These are phyloP conservation scores for Debaryomyces robertsiae DNA, from an alignment of 1,139 yeast genomes.

Conservation along the genomic window DNA sequence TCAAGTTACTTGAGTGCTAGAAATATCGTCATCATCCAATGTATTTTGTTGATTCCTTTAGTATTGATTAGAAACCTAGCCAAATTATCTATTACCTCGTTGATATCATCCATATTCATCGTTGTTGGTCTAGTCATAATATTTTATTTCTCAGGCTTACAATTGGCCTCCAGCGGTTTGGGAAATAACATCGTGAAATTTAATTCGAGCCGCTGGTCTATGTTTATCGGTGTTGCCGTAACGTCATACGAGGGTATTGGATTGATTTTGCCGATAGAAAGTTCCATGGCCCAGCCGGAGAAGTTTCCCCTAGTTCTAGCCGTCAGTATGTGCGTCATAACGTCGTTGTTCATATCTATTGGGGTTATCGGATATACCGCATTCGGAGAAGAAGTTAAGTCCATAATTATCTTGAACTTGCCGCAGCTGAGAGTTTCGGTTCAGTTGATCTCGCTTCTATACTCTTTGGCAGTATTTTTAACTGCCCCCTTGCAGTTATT, in stretches of 20 bases:
- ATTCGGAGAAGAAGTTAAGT: slow-evolving; percentile 65
- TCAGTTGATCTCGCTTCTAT: slow-evolving; percentile 64
- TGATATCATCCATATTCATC: slow-evolving; percentile 68
- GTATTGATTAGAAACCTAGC: slow-evolving; percentile 73
- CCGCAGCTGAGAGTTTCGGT: slow-evolving; percentile 69
- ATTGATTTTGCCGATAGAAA: slow-evolving; percentile 72
- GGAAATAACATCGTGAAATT: slow-evolving; percentile 53
- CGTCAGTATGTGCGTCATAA: slow-evolving; percentile 60
- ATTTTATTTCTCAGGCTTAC: slow-evolving; percentile 55
- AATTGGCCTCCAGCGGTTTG: slow-evolving; percentile 47
- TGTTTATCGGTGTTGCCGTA: slow-evolving; percentile 79
- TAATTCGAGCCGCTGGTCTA: slow-evolving; percentile 66
- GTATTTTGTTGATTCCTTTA: slow-evolving; percentile 63
- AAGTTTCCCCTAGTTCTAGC: slow-evolving; percentile 66
- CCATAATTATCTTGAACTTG: slow-evolving; percentile 69
- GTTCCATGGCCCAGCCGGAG: slow-evolving; percentile 73
- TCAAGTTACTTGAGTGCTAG: slow-evolving; percentile 20
- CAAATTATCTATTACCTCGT: slow-evolving; percentile 65
- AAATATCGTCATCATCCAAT: slow-evolving; percentile 54
- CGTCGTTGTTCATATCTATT: slow-evolving; percentile 58
- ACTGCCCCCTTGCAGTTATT: slow-evolving; percentile 76
- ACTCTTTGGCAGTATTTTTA: slow-evolving; percentile 70
- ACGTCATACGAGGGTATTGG: slow-evolving; percentile 85
- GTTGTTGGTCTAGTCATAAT: slow-evolving; percentile 66
- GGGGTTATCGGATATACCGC: slow-evolving; percentile 72